phyloP scores from a whole-genome alignment of 2,329 filamentous ascomycete genomes.

The Trichophyton mentagrophytes region DNA sequence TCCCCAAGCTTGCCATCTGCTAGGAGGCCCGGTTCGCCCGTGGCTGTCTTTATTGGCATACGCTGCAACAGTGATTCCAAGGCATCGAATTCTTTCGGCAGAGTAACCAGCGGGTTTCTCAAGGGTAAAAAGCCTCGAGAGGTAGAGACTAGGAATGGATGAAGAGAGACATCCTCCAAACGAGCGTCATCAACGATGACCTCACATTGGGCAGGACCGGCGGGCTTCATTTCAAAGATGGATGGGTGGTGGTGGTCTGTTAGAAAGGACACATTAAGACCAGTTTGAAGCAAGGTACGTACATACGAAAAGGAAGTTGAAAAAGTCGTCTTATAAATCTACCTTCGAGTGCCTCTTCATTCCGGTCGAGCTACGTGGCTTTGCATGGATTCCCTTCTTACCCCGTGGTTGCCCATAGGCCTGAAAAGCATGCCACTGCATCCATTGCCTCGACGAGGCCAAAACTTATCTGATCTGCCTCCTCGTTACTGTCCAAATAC shows the following conservation, averaged over 20 bases:
- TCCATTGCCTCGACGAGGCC: not conserved
- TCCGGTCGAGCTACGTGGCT: not conserved
- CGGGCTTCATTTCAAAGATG: not conserved
- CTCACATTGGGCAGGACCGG: not conserved
- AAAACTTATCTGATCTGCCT: not conserved
- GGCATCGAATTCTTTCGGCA: not conserved
- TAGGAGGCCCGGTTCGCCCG: not conserved
- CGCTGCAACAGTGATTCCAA: not conserved
- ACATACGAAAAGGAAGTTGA: not conserved
- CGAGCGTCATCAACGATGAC: not conserved
- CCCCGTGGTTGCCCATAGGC: not conserved
- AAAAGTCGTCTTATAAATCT: not conserved
- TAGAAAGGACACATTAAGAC: not conserved
- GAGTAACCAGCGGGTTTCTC: not conserved
- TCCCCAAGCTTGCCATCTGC: not conserved
- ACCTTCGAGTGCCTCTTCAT: not conserved
- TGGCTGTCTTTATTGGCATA: not conserved
- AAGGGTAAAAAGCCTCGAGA: not conserved
- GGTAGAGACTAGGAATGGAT: constrained; percentile 1
- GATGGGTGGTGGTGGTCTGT: not conserved
- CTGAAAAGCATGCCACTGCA: not conserved
- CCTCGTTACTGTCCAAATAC: not conserved
- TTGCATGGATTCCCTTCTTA: not conserved
- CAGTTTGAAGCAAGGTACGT: not conserved
- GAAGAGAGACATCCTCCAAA: not conserved